Conservation (phyloP, 306 rosid genomes). For the Gastrolobium bilobum region DNA sequence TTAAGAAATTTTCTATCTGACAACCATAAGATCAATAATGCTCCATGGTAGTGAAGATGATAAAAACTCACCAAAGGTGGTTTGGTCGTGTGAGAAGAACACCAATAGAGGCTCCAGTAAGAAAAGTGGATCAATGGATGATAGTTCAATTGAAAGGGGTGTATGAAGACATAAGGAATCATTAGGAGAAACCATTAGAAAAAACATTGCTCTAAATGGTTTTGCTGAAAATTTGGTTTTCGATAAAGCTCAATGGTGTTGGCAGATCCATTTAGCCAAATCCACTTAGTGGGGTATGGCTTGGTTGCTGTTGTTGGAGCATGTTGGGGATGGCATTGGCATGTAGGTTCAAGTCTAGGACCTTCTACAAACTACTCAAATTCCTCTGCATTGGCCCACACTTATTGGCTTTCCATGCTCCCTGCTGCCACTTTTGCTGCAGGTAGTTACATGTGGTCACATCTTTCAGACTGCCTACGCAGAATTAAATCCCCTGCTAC, state of each 20-base stretch:
- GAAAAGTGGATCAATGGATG: constrained; percentile 12
- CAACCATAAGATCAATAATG: neutral
- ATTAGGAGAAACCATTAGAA: constrained; percentile 16
- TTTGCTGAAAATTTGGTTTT: constrained; percentile 23
- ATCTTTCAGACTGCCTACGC: neutral
- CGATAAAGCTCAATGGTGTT: neutral
- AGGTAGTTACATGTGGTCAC: neutral
- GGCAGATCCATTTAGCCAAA: neutral
- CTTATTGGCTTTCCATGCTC: neutral
- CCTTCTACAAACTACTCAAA: neutral
- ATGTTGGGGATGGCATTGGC: constrained; percentile 3
- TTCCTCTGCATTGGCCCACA: neutral
- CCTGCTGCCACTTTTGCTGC: neutral
- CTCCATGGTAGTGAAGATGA: constrained; percentile 8
- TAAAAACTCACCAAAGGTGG: neutral
- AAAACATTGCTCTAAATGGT: constrained; percentile 26
- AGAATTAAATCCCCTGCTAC: neutral
- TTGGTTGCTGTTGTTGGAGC: neutral
- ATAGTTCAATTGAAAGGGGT: constrained; percentile 11
- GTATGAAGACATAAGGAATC: neutral
- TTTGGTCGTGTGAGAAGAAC: constrained; percentile 1
- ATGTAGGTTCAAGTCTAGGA: neutral
- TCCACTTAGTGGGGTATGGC: neutral
- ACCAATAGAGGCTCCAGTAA: neutral
- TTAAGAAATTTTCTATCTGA: neutral